Evolutionary conservation across 129 eudicot genomes (phyloP).

Genomic region (Escallonia rubra): DNA sequence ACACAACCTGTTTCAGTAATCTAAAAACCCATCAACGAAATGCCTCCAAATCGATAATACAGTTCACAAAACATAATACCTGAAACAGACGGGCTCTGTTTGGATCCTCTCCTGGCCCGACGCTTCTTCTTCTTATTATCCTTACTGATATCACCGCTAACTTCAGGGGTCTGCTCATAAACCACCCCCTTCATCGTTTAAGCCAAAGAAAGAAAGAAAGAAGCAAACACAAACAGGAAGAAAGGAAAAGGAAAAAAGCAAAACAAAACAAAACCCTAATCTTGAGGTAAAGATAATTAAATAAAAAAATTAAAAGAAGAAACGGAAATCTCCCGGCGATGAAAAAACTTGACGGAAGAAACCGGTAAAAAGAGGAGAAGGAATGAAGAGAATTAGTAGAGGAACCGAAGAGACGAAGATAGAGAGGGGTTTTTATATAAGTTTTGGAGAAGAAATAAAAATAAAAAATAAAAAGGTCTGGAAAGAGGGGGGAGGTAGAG

Average conservation of each 20-base stretch:
- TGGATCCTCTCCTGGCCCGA: conserved; percentile 37
- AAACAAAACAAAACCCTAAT: not conserved
- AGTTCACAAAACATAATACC: conserved; percentile 17
- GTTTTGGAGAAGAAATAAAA: conserved; percentile 10
- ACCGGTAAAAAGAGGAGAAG: conserved; percentile 3
- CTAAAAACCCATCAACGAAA: not conserved
- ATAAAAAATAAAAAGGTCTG: not conserved
- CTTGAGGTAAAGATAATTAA: not conserved
- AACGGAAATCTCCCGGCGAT: conserved; percentile 24
- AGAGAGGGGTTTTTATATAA: not conserved
- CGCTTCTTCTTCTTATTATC: conserved; percentile 51
- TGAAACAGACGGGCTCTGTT: conserved; percentile 23
- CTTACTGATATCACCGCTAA: conserved; percentile 14
- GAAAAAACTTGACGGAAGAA: conserved; percentile 35
- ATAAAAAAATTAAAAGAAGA: conserved; percentile 5
- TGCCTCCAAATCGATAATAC: not conserved
- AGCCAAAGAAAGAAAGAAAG: no score
- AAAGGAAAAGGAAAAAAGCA: not conserved
- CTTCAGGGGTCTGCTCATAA: conserved; percentile 25
- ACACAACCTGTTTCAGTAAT: not conserved
- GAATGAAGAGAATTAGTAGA: not conserved
- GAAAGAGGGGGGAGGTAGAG: conserved; percentile 9
- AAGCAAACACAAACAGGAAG: not conserved
- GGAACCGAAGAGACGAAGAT: not conserved
- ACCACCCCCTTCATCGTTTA: conserved; percentile 20